Percentiles rank a stretch among this genome's conserved stretches.
phyloP scores from a whole-genome alignment of 192 early-diverging fungal species.

The Coemansia sp. region DNA sequence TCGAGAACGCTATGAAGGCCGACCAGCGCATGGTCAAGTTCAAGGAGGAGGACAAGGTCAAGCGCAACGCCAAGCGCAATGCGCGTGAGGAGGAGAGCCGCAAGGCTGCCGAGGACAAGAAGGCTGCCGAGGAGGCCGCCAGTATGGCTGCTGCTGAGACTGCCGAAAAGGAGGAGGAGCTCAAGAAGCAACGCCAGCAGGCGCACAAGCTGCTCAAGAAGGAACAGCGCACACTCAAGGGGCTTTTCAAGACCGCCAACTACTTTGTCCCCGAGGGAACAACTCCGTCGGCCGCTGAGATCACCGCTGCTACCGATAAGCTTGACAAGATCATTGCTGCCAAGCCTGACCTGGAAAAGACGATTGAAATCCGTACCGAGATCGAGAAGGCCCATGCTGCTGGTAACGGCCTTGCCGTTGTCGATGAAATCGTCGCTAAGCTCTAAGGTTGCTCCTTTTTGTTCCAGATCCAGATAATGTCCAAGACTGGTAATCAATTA shows the following conservation, averaged over 20 bases:
- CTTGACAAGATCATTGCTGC: constrained; percentile 75
- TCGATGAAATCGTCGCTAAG: constrained; percentile 52
- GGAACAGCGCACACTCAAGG: constrained; percentile 87
- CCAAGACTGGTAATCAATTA: too few relatives aligned
- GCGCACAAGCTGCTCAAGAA: constrained; percentile 85
- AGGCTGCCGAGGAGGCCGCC: constrained; percentile 58
- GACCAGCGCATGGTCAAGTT: constrained; percentile 91
- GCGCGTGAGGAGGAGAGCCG: constrained; percentile 74
- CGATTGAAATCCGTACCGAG: constrained; percentile 58
- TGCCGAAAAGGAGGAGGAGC: constrained; percentile 66
- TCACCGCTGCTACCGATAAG: constrained; percentile 70
- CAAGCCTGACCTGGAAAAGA: constrained; percentile 58
- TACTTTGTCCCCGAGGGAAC: constrained; percentile 65
- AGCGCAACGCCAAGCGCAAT: constrained; percentile 87
- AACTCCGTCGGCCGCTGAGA: constrained; percentile 57
- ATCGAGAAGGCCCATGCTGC: constrained; percentile 66
- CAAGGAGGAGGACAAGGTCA: constrained; percentile 87
- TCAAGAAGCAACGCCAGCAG: constrained; percentile 84
- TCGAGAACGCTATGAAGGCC: constrained; percentile 75
- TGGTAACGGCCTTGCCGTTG: constrained; percentile 58
- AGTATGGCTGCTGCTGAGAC: constrained; percentile 60
- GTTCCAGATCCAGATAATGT: too few relatives aligned
- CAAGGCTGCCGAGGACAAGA: constrained; percentile 48
- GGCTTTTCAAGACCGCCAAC: constrained; percentile 73
- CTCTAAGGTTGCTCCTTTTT: constrained; percentile 13